Evolutionary conservation across 192 early-diverging fungal genomes (phyloP).

Genomic region (Gaertneriomyces semiglobifer): DNA sequence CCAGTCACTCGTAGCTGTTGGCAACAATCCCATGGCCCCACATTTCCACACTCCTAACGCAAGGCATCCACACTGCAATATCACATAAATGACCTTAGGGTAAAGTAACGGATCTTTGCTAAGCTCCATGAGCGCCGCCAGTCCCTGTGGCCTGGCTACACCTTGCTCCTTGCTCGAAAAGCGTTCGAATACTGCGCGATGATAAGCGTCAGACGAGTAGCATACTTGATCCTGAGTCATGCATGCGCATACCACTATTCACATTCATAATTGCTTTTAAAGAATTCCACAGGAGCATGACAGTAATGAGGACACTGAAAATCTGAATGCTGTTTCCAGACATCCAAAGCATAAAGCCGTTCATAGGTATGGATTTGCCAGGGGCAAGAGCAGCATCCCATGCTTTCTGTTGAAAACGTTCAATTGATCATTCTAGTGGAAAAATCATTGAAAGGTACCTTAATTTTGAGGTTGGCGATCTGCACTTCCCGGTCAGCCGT

Average conservation of each 20-base stretch:
- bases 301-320: constrained; percentile 91
- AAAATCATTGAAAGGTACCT: constrained; percentile 23
- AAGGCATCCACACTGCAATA: constrained; percentile 76
- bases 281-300: constrained; percentile 90
- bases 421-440: background rate
- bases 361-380: constrained; percentile 93
- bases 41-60: constrained; percentile 88
- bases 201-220: background rate
- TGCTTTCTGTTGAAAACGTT: constrained; percentile 69
- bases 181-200: constrained; percentile 68
- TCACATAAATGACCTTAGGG: constrained; percentile 81
- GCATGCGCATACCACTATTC: constrained; percentile 20
- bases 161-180: constrained; percentile 56
- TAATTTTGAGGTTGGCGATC: constrained; percentile 42
- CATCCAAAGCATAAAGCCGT: constrained; percentile 99
- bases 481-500: constrained; percentile 23
- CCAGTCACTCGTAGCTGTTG: constrained; percentile 92
- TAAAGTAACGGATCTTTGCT: constrained; percentile 56
- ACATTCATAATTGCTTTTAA: constrained; percentile 70
- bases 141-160: constrained; percentile 31
- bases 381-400: constrained; percentile 91
- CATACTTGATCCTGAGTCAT: too few species aligned
- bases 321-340: constrained; percentile 94
- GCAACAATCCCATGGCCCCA: constrained; percentile 91
- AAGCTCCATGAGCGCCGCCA: constrained; percentile 22